phyloP scores from a whole-genome alignment of 257 asterid species.

The Oldenlandia corymbosa region DNA sequence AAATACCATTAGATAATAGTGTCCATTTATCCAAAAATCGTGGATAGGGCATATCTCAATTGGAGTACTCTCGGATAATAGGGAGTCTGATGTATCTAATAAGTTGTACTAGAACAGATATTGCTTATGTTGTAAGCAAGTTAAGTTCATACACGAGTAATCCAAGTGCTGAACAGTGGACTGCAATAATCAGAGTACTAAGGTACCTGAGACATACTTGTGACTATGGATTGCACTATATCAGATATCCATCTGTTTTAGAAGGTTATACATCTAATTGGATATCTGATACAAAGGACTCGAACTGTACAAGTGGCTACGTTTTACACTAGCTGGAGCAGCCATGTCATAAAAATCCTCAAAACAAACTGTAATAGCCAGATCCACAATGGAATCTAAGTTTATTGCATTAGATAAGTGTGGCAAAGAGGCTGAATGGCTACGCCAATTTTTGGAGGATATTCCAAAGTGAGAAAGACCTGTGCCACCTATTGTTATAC shows the following conservation, averaged over 20 bases:
- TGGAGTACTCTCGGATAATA: background rate
- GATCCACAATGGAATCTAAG: constrained; percentile 1
- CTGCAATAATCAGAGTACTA: background rate
- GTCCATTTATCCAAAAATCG: background rate
- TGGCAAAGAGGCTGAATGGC: constrained; percentile 1
- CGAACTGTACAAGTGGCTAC: background rate
- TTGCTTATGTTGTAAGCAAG: background rate
- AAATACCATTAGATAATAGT: background rate
- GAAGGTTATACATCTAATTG: background rate
- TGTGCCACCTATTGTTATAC: background rate
- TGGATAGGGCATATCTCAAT: background rate
- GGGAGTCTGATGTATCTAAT: constrained; percentile 1
- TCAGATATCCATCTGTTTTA: background rate
- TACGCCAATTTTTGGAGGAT: background rate
- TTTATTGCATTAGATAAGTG: background rate
- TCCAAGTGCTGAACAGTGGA: background rate
- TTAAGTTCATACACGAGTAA: background rate
- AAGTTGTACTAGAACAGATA: constrained; percentile 8
- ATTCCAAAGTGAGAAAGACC: background rate
- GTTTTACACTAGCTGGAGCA: background rate
- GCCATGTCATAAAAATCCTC: background rate
- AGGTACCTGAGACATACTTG: background rate
- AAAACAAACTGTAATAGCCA: background rate
- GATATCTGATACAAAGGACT: background rate
- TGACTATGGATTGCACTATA: background rate